Conservation (phyloP, 345 rosid species). For the Hibiscus tridactylites region DNA sequence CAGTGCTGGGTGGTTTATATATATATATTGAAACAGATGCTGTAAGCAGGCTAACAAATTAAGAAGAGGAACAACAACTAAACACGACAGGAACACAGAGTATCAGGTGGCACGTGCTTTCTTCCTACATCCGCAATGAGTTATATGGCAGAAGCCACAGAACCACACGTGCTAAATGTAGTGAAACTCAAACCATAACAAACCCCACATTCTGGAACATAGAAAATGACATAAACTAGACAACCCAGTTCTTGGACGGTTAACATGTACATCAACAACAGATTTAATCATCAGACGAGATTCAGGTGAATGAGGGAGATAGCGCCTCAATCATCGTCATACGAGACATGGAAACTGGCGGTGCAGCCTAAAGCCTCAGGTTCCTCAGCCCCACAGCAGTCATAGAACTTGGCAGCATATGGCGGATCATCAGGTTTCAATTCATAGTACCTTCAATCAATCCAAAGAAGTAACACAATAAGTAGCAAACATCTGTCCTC, state of each 20-base stretch:
- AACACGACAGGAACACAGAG: background rate
- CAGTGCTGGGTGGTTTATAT: no score
- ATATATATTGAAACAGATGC: no score
- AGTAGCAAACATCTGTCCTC: background rate
- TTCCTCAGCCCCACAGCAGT: slow-evolving; percentile 90
- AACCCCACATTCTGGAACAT: background rate
- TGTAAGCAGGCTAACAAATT: no score
- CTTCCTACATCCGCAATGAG: background rate
- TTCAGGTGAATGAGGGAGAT: background rate
- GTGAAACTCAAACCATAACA: background rate
- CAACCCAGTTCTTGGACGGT: background rate
- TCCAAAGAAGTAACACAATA: background rate
- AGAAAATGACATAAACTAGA: background rate
- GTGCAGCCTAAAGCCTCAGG: slow-evolving; percentile 79
- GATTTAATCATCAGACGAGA: background rate
- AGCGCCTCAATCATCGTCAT: slow-evolving; percentile 19
- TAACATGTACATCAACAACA: background rate
- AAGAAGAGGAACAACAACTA: no score
- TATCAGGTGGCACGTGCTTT: background rate
- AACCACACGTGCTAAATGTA: background rate
- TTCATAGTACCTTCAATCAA: slow-evolving; percentile 68
- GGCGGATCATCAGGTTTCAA: slow-evolving; percentile 82
- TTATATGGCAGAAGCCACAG: background rate
- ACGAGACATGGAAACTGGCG: slow-evolving; percentile 39
- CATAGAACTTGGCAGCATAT: slow-evolving; percentile 82